Conservation (phyloP, 495 filamentous ascomycete species). For the Neurospora tetrasperma region DNA sequence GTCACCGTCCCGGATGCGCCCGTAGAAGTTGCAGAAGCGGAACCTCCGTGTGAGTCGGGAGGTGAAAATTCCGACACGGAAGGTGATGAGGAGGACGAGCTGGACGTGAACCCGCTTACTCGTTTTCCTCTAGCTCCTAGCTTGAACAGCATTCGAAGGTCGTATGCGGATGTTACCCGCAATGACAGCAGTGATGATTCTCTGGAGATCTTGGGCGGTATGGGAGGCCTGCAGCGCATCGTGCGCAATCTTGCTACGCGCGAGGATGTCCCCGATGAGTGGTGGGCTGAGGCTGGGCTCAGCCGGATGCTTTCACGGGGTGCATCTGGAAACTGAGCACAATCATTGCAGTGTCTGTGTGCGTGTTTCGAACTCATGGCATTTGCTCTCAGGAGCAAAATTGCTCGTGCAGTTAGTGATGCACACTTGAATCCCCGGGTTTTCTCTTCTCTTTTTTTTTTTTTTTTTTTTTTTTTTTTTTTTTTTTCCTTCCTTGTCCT, state of each 20-base stretch:
- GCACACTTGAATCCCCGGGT: neutral
- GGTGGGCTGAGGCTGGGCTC: conserved; percentile 66
- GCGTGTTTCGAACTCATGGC: neutral
- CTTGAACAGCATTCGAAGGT: conserved; percentile 11
- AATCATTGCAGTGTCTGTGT: neutral
- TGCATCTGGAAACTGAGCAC: conserved; percentile 16
- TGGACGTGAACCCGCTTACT: conserved; percentile 18
- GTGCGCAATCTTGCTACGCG: conserved; percentile 53
- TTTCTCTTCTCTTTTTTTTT: neutral
- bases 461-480: neutral
- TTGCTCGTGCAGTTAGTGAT: neutral
- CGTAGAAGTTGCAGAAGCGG: conserved; percentile 15
- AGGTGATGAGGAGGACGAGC: conserved; percentile 24
- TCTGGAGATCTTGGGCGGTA: conserved; percentile 28
- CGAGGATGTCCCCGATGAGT: conserved; percentile 64
- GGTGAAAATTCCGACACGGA: conserved; percentile 26
- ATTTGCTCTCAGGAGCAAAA: neutral
- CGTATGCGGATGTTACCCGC: conserved; percentile 27
- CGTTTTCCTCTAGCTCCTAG: conserved; percentile 8
- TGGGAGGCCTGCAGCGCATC: conserved; percentile 57
- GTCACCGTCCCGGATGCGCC: conserved; percentile 24
- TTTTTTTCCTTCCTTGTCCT: no score
- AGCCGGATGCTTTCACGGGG: conserved; percentile 46
- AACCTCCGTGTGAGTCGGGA: conserved; percentile 29
- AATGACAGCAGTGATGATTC: conserved; percentile 20